Evolutionary conservation across 352 stramenopile genomes (phyloP).

Genomic region (Pythium phragmitis): DNA sequence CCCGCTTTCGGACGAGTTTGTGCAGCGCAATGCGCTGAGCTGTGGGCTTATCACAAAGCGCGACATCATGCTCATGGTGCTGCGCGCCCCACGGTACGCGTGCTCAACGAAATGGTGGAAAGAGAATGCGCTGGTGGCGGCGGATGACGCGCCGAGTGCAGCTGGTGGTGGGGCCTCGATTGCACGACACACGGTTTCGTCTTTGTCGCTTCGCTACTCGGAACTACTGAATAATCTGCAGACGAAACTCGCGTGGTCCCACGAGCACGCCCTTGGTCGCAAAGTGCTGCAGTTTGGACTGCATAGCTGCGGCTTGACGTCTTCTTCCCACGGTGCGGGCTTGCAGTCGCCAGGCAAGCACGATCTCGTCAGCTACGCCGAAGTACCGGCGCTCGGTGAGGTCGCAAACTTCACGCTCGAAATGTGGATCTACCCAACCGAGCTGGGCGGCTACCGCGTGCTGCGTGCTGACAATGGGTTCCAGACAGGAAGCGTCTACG

Average conservation of each 20-base stretch:
- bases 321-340: slow-evolving; percentile 7
- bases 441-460: slow-evolving; percentile 59
- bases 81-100: slow-evolving; percentile 57
- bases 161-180: slow-evolving; percentile 3
- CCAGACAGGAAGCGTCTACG: slow-evolving; percentile 59
- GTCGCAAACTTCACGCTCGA: slow-evolving; percentile 73
- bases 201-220: slow-evolving; percentile 71
- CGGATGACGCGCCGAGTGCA: slow-evolving; percentile 19
- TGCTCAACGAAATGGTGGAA: slow-evolving; percentile 60
- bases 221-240: slow-evolving; percentile 66
- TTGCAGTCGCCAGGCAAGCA: slow-evolving; percentile 34
- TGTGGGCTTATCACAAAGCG: slow-evolving; percentile 78
- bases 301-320: slow-evolving; percentile 22
- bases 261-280: slow-evolving; percentile 31
- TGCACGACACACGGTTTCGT: slow-evolving; percentile 64
- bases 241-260: slow-evolving; percentile 51
- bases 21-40: slow-evolving; percentile 68
- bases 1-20: slow-evolving; percentile 74
- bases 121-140: slow-evolving; percentile 34
- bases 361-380: slow-evolving; percentile 63
- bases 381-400: slow-evolving; percentile 61
- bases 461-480: slow-evolving; percentile 78
- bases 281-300: slow-evolving; percentile 75
- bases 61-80: slow-evolving; percentile 64
- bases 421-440: slow-evolving; percentile 74